phyloP scores from a whole-genome alignment of 1,284 basidiomycete genomes.

The Moesziomyces globuligerus region DNA sequence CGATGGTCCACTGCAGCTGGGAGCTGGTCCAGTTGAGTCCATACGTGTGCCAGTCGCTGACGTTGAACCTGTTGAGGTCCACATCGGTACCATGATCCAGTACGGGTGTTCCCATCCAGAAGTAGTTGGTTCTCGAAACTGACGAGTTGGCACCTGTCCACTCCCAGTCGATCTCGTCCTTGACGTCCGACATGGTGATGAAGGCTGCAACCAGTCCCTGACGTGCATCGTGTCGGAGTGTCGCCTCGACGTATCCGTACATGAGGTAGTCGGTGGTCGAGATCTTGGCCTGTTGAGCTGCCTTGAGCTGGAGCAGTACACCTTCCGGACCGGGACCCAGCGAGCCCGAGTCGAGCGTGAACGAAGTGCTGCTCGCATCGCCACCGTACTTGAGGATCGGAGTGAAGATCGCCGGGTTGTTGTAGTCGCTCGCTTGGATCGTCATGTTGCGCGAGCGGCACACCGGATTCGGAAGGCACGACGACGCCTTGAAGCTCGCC shows the following conservation, averaged over 20 bases:
- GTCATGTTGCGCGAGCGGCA: constrained; percentile 47
- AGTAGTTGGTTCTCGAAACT: constrained; percentile 51
- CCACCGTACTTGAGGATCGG: constrained; percentile 60
- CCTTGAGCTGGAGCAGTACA: constrained; percentile 56
- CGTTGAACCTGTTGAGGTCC: constrained; percentile 16
- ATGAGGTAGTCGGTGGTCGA: constrained; percentile 62
- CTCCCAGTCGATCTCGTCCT: constrained; percentile 60
- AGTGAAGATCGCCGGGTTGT: constrained; percentile 49
- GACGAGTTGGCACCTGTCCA: constrained; percentile 41
- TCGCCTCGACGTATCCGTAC: constrained; percentile 56
- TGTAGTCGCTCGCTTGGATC: constrained; percentile 48
- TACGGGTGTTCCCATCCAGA: constrained; percentile 25
- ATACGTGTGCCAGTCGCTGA: constrained; percentile 56
- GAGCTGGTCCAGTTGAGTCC: constrained; percentile 57
- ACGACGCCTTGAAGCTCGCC: constrained; percentile 45
- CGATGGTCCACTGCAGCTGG: constrained; percentile 55
- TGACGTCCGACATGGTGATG: constrained; percentile 53
- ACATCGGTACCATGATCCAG: constrained; percentile 17
- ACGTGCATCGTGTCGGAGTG: constrained; percentile 51
- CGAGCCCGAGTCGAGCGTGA: constrained; percentile 59
- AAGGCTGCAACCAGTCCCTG: constrained; percentile 59
- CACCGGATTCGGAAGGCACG: constrained; percentile 59
- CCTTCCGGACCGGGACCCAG: constrained; percentile 58
- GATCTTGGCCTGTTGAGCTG: constrained; percentile 48
- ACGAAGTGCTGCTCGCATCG: constrained; percentile 37